phyloP scores from a whole-genome alignment of 108 stramenopile genomes.

The Skeletonema menzelii region DNA sequence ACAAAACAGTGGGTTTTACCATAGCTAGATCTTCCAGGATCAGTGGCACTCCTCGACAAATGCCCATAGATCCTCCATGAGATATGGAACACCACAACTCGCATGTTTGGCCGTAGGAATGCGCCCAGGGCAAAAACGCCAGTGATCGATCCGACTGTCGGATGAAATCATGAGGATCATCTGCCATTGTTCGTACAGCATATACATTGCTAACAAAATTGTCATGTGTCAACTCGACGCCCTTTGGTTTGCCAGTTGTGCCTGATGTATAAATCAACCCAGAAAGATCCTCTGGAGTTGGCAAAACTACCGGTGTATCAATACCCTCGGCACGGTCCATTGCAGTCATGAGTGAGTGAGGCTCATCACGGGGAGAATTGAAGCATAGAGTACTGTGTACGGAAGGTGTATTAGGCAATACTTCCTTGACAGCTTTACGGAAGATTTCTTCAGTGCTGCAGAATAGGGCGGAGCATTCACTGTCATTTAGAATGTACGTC shows the following conservation, averaged over 20 bases:
- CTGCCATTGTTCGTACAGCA: conserved; percentile 70
- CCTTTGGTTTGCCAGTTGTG: conserved; percentile 98
- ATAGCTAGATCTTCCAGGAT: conserved; percentile 82
- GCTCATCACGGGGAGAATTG: conserved; percentile 70
- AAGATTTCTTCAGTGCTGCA: conserved; percentile 88
- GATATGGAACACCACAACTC: conserved; percentile 89
- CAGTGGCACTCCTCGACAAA: conserved; percentile 80
- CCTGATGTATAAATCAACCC: conserved; percentile 96
- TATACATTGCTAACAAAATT: conserved; percentile 87
- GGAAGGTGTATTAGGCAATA: conserved; percentile 71
- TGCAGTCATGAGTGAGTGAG: conserved; percentile 67
- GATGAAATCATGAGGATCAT: conserved; percentile 80
- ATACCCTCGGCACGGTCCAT: conserved; percentile 51
- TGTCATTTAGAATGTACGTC: conserved; percentile 95
- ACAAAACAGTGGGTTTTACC: conserved; percentile 86
- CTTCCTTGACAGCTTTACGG: conserved; percentile 70
- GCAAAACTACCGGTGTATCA: conserved; percentile 46
- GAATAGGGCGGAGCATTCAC: conserved; percentile 76
- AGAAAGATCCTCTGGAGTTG: conserved; percentile 89
- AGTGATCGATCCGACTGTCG: conserved; percentile 78
- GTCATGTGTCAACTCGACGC: conserved; percentile 90
- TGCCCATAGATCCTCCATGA: conserved; percentile 85
- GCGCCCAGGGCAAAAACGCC: conserved; percentile 97
- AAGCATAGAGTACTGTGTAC: conserved; percentile 75
- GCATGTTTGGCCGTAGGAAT: conserved; percentile 92